Percentiles rank a stretch among this genome's conserved stretches.
These are phyloP conservation scores for Populus tomentosa DNA, from an alignment of 441 rosid species.

Conservation along the genomic window DNA sequence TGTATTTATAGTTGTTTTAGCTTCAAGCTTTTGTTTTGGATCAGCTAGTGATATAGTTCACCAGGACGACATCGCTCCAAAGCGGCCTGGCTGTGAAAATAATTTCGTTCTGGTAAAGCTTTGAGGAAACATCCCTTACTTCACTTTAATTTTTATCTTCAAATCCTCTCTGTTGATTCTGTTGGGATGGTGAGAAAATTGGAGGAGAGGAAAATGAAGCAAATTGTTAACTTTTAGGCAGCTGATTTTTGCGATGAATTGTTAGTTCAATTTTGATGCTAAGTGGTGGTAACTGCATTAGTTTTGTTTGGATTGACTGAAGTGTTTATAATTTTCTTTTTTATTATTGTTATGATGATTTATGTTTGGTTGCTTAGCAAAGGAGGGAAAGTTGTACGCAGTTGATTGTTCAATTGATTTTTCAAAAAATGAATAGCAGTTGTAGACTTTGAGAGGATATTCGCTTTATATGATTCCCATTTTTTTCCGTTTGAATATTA, in stretches of 20 bases:
- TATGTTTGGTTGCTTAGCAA: slow-evolving; percentile 20
- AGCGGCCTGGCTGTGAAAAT: slow-evolving; percentile 94
- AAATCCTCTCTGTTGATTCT: background rate
- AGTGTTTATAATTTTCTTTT: background rate
- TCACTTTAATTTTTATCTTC: slow-evolving; percentile 18
- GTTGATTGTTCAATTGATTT: background rate
- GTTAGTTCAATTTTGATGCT: background rate
- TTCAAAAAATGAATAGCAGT: background rate
- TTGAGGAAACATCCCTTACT: background rate
- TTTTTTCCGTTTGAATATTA: background rate
- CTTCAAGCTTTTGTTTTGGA: slow-evolving; percentile 28
- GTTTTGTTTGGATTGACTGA: background rate
- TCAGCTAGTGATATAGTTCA: slow-evolving; percentile 91
- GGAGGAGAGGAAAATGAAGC: background rate
- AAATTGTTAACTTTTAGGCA: background rate
- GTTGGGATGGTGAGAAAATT: background rate
- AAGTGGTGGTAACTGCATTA: background rate
- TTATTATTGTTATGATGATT: background rate
- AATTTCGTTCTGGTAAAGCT: slow-evolving; percentile 81
- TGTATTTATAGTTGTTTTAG: slow-evolving; percentile 23
- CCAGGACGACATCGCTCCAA: slow-evolving; percentile 78
- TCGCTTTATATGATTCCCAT: background rate
- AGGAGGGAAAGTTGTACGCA: background rate
- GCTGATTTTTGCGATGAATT: background rate
- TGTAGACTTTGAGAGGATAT: background rate